Percentiles rank a stretch among this genome's conserved stretches.
phyloP scores from a whole-genome alignment of 2,329 filamentous ascomycete genomes.

The Grosmannia huntii region DNA sequence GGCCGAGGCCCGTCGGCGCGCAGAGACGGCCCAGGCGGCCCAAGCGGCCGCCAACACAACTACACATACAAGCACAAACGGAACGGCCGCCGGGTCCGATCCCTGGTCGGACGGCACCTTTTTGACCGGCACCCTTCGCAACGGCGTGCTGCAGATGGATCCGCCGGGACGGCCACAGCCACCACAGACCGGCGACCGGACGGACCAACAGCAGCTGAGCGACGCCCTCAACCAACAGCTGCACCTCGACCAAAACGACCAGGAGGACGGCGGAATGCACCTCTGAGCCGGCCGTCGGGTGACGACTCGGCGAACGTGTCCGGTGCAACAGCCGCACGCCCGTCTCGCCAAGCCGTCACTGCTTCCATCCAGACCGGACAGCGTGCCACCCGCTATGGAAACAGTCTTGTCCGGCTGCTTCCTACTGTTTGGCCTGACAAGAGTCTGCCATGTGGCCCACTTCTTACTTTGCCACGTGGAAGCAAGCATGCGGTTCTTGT shows the following conservation, averaged over 20 bases:
- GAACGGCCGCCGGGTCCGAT: constrained; percentile 7
- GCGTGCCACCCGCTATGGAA: too few relatives aligned
- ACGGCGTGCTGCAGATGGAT: constrained; percentile 36
- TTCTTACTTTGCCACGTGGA: too few relatives aligned
- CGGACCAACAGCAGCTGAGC: constrained; percentile 48
- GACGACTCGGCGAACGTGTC: too few relatives aligned
- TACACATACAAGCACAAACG: not conserved
- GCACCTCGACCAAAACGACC: constrained; percentile 21
- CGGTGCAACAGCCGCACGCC: too few relatives aligned
- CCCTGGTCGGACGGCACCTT: constrained; percentile 54
- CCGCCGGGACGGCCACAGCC: constrained; percentile 3
- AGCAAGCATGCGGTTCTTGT: not conserved
- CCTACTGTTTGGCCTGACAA: not conserved
- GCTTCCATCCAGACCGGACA: too few relatives aligned
- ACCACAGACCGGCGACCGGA: constrained; percentile 27
- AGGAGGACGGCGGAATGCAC: not conserved
- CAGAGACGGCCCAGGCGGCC: constrained; percentile 1
- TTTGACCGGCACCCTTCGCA: constrained; percentile 42
- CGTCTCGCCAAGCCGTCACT: not conserved
- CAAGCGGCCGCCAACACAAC: not conserved
- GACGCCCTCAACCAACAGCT: constrained; percentile 42
- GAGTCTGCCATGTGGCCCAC: too few relatives aligned
- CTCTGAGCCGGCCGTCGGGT: not conserved
- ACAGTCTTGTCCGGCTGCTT: not conserved
- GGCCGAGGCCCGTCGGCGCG: constrained; percentile 5